These are phyloP conservation scores for Asterionellopsis glacialis DNA, from an alignment of 108 stramenopile species.

Conservation along the genomic window DNA sequence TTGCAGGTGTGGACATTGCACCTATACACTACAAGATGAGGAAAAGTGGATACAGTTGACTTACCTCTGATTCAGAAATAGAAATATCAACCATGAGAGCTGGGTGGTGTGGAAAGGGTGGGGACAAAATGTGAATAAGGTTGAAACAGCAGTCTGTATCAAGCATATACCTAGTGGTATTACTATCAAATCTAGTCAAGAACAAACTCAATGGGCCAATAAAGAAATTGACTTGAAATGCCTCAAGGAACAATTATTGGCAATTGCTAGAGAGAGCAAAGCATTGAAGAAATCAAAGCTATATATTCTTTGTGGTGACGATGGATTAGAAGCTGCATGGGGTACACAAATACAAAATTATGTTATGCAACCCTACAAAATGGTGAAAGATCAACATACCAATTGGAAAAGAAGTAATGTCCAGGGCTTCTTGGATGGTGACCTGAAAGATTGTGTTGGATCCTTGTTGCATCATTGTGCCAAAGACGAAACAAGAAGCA, in stretches of 20 bases:
- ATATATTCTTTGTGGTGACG: slow-evolving; percentile 85
- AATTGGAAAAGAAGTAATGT: slow-evolving; percentile 83
- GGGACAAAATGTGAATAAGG: slow-evolving; percentile 99
- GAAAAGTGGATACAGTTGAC: slow-evolving; percentile 51
- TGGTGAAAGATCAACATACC: slow-evolving; percentile 93
- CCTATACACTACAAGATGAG: slow-evolving; percentile 81
- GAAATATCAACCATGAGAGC: slow-evolving; percentile 84
- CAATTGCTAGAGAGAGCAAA: slow-evolving; percentile 70
- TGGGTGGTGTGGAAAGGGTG: slow-evolving; percentile 92
- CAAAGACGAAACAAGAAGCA: slow-evolving; percentile 39
- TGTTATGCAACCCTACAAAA: slow-evolving; percentile 96
- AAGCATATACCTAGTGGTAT: slow-evolving; percentile 97
- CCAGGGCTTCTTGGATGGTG: slow-evolving; percentile 83
- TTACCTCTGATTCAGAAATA: slow-evolving; percentile 75
- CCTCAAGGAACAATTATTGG: slow-evolving; percentile 80
- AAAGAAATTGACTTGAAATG: slow-evolving; percentile 80
- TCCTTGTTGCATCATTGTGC: slow-evolving; percentile 47
- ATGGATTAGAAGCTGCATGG: slow-evolving; percentile 85
- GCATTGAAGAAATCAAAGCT: slow-evolving; percentile 50
- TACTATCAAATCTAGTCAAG: slow-evolving; percentile 88
- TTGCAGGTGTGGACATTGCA: slow-evolving; percentile 91
- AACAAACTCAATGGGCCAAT: slow-evolving; percentile 90
- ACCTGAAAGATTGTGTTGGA: slow-evolving; percentile 77
- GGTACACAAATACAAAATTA: slow-evolving; percentile 97
- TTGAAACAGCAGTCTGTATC: slow-evolving; percentile 95